Base-by-base conservation (phyloP, 2,329 filamentous ascomycete genomes). In the Colletotrichum sublineola region DNA sequence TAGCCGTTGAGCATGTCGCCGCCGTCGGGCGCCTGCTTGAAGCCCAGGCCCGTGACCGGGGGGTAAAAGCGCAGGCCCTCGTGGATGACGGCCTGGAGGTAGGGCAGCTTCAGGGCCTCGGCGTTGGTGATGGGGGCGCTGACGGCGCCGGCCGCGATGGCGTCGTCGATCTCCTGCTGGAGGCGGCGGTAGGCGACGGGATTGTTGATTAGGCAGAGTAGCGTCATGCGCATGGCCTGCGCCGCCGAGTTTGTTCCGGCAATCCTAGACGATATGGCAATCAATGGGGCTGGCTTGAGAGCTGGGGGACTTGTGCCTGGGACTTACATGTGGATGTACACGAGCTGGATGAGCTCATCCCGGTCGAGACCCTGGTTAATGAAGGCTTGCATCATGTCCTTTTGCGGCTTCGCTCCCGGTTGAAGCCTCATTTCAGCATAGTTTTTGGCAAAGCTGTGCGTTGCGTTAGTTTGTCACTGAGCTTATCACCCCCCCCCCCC, bases 241-340 rank as follows among this genome's bases (percentile, higher is more conserved):
- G 89, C 88, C 0, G 89, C 89, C 0, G 88, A 89, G 79, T 91
- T 89, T 29, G 89, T 90, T 36, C 89, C 89, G 8, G 88, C 88
- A 76, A 90, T 87, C 74, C 86, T 88, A 48, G 24, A 46, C 3
- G 46, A 52, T 12, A 15, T 15, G 5, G 14, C 24, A 24, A 29
- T n/a, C 24, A 52, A 29, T 29, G 48, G 7, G 36, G 44, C 46
- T 50, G n/a, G 48, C 48, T 24, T 1, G 50, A 55, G 40, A 40
- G 0, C 20, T 36, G 12, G 24, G 3, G 2, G 15, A 3, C n/a
- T 18, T 48, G 12, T 14, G 29, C 29, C 18, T 0, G 20, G 18
- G 38, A 66, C 77, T 70, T 70, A 82, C 83, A 84, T 82, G 29
- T 82, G 80, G 12, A 84, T 78, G 40, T 82, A 81, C 1, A 81